Base-by-base conservation (phyloP, 2,329 filamentous ascomycete genomes). In the Chaetomiaceae sp. region DNA sequence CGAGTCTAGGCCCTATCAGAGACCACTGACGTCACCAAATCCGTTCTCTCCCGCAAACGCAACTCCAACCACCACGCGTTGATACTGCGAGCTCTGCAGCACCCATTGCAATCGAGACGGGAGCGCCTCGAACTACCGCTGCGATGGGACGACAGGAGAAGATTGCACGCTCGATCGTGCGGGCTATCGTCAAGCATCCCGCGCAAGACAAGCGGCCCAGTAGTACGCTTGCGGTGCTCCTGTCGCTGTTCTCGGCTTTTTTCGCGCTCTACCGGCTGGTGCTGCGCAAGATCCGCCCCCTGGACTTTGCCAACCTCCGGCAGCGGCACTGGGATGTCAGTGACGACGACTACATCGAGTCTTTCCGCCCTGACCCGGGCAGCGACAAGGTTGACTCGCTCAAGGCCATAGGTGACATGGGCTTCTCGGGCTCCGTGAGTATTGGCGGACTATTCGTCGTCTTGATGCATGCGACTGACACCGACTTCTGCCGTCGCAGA, bases 391-490 rank as follows among this genome's bases (percentile, higher is more conserved):
- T 60, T 15, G 60, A 62, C 14, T 62, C 68, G 0, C 65, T 87
- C 26, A 64, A 73, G 2, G 63, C 80, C 1, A 74, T 84, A 50
- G 83, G 81, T 1, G 82, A 87, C 58, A 71, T 88, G 64, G 84
- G 84, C 3, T 86, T 85, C 60, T 86, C 81, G 22, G 85, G 85
- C 39, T 87, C 83, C 18, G 74, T 79, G 62, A 45, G 55, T 49
- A 7, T n/a, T 20, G 7, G 3, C 8, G 3, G 12, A 30, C 5
- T 6, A 7, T 7, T 6, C n/a, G 2, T 39, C 12, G 4, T 7
- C 3, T 29, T 29, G 15, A n/a, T 30, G 37, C 5, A 10, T n/a
- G 19, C 22, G 11, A 22, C 37, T 39, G 14, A 29, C 15, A 39
- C n/a, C n/a, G 20, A 36, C 8, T 4, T 26, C 4, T 19, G 15